phyloP scores from a whole-genome alignment of 1,284 basidiomycete species.

The Phaffia rhodozyma region DNA sequence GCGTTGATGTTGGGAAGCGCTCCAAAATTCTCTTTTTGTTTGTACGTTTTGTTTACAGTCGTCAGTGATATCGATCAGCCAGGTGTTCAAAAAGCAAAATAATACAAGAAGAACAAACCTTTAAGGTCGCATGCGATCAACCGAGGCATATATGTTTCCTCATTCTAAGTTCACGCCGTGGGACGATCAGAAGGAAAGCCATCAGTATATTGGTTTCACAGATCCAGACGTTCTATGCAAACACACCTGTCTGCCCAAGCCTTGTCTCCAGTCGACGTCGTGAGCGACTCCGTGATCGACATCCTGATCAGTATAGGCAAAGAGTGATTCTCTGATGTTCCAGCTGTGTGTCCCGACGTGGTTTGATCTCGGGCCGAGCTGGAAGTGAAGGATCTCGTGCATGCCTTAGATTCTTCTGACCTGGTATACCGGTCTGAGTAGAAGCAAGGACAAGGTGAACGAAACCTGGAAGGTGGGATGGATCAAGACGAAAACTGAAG shows the following conservation, averaged over 20 bases:
- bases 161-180: background rate
- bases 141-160: constrained; percentile 11
- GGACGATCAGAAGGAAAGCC: constrained; percentile 4
- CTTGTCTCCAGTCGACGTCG: constrained; percentile 17
- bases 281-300: constrained; percentile 14
- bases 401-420: background rate
- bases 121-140: constrained; percentile 14
- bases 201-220: no score
- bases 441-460: no score
- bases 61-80: background rate
- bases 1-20: constrained; percentile 17
- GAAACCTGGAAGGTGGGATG: no score
- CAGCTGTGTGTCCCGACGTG: constrained; percentile 11
- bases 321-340: constrained; percentile 12
- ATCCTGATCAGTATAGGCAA: constrained; percentile 16
- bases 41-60: background rate
- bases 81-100: background rate
- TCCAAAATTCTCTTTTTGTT: constrained; percentile 12
- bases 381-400: constrained; percentile 20
- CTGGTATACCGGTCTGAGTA: no score
- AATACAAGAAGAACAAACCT: background rate
- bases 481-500: no score
- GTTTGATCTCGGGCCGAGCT: constrained; percentile 17
- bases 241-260: constrained; percentile 7
- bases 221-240: background rate